Evolutionary conservation across 2,329 filamentous ascomycete species (phyloP), one percentile per base, ranked within the genome.

Genomic region (Geosmithia flava): DNA sequence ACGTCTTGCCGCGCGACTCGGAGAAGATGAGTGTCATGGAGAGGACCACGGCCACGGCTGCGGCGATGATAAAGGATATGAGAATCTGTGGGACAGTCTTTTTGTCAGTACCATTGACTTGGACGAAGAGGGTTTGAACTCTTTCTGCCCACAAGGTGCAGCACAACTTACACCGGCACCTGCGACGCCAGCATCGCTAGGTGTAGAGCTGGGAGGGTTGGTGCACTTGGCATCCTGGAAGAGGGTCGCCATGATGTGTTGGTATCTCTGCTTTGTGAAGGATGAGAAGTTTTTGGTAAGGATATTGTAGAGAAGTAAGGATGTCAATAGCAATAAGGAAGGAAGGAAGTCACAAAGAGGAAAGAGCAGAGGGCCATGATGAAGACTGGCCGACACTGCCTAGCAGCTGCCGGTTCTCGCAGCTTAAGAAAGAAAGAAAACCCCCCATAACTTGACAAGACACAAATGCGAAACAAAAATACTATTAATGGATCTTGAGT

Each of bases 21-120:
- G 74, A 69, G 47, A 81, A 58, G 49, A 84, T 70, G 50, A 84
- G 75, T 49, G 69, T 71, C 39, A 69, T 66, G 51, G 72, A 74
- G 50, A 83, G 65, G 48, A 71, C 50, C 49, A 83, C 66, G 29
- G 80, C 72, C 47, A 83, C 58, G 48, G 64, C 66, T 47, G 80
- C 80, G 6, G 80, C 83, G 52, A 82, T 72, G 58, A 83, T 79
- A 63, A 83, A 84, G 44, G 80, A 82, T 52, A 84, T 70, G 30
- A 84, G 68, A 51, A 80, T 72, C 74, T 80, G 42, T 42, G 37
- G 11, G 13, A 13, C 4, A 17, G 37, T 13, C 37, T 5, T 8
- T 27, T 27, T 8, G 23, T 27, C 8, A 27, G 23, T 8, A 27
- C 33, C 16, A 8, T 41, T 42, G 13, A 19, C n/a, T 42, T 10